phyloP scores from a whole-genome alignment of 2,329 filamentous ascomycete genomes.

The Fusarium palustre region DNA sequence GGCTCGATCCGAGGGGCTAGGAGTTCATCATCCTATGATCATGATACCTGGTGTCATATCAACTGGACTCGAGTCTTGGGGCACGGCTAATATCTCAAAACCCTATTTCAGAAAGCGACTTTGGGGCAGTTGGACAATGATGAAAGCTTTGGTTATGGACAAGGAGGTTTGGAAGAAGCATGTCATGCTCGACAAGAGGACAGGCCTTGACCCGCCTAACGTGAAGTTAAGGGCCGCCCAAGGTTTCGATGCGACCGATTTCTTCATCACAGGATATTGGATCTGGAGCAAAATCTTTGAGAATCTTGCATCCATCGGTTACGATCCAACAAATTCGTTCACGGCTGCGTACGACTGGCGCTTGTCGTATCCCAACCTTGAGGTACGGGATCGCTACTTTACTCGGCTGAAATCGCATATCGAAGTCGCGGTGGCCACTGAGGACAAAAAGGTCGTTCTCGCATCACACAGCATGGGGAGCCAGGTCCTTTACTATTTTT shows the following conservation, averaged over 20 bases:
- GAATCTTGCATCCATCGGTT: conserved; percentile 94
- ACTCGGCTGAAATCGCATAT: conserved; percentile 90
- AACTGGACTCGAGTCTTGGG: conserved; percentile 96
- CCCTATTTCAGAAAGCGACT: conserved; percentile 94
- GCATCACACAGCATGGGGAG: conserved; percentile 98
- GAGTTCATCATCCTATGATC: conserved; percentile 87
- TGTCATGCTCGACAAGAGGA: conserved; percentile 94
- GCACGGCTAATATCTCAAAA: conserved; percentile 84
- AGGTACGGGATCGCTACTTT: conserved; percentile 93
- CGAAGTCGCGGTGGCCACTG: conserved; percentile 80
- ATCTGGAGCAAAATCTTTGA: conserved; percentile 99
- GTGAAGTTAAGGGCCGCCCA: conserved; percentile 94
- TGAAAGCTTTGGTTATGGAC: conserved; percentile 91
- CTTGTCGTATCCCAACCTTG: conserved; percentile 88
- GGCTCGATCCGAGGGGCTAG: conserved; percentile 81
- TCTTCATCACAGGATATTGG: conserved; percentile 94
- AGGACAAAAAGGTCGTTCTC: conserved; percentile 83
- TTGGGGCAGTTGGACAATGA: conserved; percentile 99
- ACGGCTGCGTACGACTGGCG: conserved; percentile 90
- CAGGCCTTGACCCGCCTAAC: conserved; percentile 88
- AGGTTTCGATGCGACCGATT: conserved; percentile 97
- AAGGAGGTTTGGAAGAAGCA: conserved; percentile 96
- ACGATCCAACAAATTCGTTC: conserved; percentile 83
- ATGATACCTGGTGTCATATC: conserved; percentile 99
- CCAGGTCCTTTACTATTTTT: conserved; percentile 88